Evolutionary conservation across 73 alveolate genomes (phyloP), one percentile per base, ranked within the genome.

Genomic region (Diophrys sp.): DNA sequence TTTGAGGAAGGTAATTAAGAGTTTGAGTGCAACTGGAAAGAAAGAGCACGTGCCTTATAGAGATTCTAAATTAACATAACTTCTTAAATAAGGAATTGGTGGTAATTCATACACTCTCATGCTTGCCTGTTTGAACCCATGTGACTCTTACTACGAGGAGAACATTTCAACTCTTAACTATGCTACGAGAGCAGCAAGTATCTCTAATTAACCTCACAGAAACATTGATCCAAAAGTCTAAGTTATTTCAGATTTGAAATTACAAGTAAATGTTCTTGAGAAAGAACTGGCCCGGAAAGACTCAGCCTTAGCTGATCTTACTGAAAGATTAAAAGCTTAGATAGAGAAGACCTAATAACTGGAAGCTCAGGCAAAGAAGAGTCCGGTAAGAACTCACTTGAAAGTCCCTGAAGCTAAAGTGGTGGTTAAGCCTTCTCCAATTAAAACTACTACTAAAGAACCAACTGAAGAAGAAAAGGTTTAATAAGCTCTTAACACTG

Each of bases 51-150:
- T 84, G 23, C 92, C 92, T 0, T 84, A 84, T 68, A 68, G 92
- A 54, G 92, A 77, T 14, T 70, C 84, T 32, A 84, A 84, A 57
- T 74, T 84, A 2, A 84, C 92, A 0, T 29, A 74, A 29, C 66
- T 84, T 8, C 72, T 84, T 30, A 79, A 84, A 72, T 56, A 84
- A 73, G 29, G 78, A 62, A 25, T 84, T 23, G 92, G 92, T 1
- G 92, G 92, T 23, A 84, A 84, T 66, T 84, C 92, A 28, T 86
- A 79, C 70, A 88, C 97, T 71, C 87, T 96, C 29, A 96, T 96
- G 99, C 54, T 96, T 69, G 99, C 98, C 27, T 96, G 99, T 74
- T 75, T 96, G 27, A 91, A 96, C 28, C 99, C 99, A 23, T 55
- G 89, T 31, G 97, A 87, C 56, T 75, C 75, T 28, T 94, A 83